These are phyloP conservation scores for Sporisorium graminicola DNA, from an alignment of 1,284 basidiomycete species.

Conservation along the genomic window DNA sequence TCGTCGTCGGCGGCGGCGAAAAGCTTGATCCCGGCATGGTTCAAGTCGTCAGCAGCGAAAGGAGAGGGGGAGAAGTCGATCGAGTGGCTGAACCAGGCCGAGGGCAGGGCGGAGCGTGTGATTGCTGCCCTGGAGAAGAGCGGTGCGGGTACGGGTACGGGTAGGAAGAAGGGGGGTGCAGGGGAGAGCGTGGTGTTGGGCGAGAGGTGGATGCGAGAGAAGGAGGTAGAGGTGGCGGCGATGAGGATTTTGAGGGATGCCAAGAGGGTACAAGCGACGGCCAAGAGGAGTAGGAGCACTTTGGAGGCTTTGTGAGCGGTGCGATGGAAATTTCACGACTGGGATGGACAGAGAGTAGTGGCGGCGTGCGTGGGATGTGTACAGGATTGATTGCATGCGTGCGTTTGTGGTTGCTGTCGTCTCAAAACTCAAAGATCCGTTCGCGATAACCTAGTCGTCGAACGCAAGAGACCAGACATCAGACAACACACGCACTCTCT, in stretches of 20 bases:
- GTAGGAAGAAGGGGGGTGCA: not conserved
- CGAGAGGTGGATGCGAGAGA: conserved; percentile 15
- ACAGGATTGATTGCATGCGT: not conserved
- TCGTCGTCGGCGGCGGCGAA: too few relatives aligned
- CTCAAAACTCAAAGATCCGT: too few relatives aligned
- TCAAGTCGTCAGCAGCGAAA: not conserved
- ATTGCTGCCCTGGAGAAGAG: conserved; percentile 6
- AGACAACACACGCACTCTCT: too few relatives aligned
- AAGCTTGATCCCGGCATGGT: not conserved
- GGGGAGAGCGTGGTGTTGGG: conserved; percentile 5
- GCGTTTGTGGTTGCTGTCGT: too few relatives aligned
- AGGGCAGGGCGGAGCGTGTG: conserved; percentile 13
- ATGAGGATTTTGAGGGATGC: conserved; percentile 42
- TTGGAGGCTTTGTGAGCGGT: conserved; percentile 13
- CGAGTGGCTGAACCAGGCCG: conserved; percentile 38
- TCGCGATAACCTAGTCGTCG: too few relatives aligned
- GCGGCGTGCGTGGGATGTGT: not conserved
- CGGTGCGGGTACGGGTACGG: not conserved
- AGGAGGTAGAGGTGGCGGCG: conserved; percentile 14
- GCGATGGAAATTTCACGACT: too few relatives aligned
- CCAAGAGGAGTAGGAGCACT: conserved; percentile 10
- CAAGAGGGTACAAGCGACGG: conserved; percentile 16
- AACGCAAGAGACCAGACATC: too few relatives aligned
- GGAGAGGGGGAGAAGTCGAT: conserved; percentile 14
- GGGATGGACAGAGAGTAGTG: not conserved